A percentile compares a stretch with the other conserved stretches of the same genome.
phyloP scores from a whole-genome alignment of 495 filamentous ascomycete species.

The Tuber microsphaerosporum region DNA sequence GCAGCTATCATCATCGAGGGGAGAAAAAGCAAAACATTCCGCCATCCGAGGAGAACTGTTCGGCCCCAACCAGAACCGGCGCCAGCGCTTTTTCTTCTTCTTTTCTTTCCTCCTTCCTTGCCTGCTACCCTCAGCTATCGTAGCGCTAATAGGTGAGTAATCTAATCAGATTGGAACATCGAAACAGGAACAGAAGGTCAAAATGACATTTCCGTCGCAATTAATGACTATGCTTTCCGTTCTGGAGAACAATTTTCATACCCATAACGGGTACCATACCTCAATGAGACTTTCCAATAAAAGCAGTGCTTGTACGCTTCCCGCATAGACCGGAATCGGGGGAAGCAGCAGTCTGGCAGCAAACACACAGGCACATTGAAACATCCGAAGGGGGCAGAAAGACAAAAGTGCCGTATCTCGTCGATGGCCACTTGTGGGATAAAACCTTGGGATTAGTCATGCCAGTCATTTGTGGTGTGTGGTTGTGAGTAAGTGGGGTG shows the following conservation, averaged over 20 bases:
- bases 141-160: background rate
- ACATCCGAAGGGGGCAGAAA: background rate
- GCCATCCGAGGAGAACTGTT: background rate
- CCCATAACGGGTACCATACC: background rate
- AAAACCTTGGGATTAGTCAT: background rate
- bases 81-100: background rate
- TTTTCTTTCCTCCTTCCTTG: background rate
- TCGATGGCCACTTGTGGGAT: background rate
- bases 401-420: background rate
- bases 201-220: background rate
- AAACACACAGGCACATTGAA: background rate
- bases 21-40: conserved; percentile 3
- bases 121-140: background rate
- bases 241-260: background rate
- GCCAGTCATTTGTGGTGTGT: background rate
- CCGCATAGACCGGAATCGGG: background rate
- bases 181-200: background rate
- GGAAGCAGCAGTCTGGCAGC: background rate
- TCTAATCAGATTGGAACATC: background rate
- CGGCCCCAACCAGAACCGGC: background rate
- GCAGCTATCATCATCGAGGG: background rate
- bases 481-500: background rate
- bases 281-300: background rate
- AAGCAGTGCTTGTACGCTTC: background rate
- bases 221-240: background rate